A percentile compares a stretch with the other conserved stretches of the same genome.
phyloP scores from a whole-genome alignment of 805 yeast species.

The Metschnikowia arizonensis region DNA sequence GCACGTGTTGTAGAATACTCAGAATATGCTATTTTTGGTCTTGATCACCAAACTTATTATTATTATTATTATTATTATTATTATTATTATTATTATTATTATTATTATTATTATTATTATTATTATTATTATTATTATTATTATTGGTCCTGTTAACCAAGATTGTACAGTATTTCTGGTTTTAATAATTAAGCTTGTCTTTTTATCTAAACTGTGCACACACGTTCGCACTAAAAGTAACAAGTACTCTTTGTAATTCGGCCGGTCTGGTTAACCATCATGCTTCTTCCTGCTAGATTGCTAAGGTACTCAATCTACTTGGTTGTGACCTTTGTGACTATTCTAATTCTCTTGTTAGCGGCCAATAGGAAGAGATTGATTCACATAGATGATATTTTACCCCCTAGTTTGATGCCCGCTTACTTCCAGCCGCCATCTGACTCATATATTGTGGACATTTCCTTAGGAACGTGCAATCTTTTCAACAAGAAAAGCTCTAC shows the following conservation, averaged over 20 bases:
- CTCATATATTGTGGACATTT: constrained; percentile 37
- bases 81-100: too few species aligned
- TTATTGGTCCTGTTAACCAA: too few species aligned
- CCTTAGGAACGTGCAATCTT: constrained; percentile 31
- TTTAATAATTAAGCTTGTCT: too few species aligned
- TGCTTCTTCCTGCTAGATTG: constrained; percentile 31
- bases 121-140: too few species aligned
- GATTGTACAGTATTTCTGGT: too few species aligned
- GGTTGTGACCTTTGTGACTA: constrained; percentile 16
- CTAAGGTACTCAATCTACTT: constrained; percentile 24
- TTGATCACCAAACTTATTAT: too few species aligned
- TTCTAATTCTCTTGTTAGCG: constrained; percentile 26
- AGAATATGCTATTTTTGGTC: neutral
- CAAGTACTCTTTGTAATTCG: neutral
- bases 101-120: too few species aligned
- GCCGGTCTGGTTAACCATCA: neutral
- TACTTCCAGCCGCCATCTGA: constrained; percentile 43
- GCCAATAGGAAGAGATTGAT: constrained; percentile 40
- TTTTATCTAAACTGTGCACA: neutral
- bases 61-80: too few species aligned
- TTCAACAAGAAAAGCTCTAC: constrained; percentile 8
- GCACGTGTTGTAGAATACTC: neutral
- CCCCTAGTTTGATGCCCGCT: constrained; percentile 26
- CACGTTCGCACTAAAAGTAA: neutral
- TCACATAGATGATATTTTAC: constrained; percentile 20